Conservation (phyloP, 75 land plant species). For the Selaginella tamariscina region DNA sequence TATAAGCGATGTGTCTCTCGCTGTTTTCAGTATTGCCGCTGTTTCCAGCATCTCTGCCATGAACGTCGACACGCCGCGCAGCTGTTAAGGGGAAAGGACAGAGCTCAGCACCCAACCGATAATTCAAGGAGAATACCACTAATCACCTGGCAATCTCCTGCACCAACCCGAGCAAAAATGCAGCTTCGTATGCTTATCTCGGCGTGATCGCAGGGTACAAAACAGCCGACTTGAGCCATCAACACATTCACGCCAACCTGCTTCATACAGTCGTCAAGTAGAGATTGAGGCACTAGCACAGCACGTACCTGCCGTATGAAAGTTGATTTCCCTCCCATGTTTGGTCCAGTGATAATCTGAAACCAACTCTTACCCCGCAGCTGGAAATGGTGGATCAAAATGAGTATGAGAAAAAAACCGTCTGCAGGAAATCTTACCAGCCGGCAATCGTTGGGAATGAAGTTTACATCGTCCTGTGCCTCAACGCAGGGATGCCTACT, state of each 20-base stretch:
- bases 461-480: conserved; percentile 95
- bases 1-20: conserved; percentile 71
- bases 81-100: conserved; percentile 34
- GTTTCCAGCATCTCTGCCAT: conserved; percentile 99
- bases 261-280: too few species aligned
- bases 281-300: background rate
- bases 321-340: conserved; percentile 99
- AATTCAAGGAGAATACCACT: too few species aligned
- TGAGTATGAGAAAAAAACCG: conserved; percentile 7
- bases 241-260: conserved; percentile 96
- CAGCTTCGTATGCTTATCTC: conserved; percentile 81
- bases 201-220: conserved; percentile 95
- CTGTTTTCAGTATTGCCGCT: conserved; percentile 85
- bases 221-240: conserved; percentile 98
- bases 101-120: too few species aligned
- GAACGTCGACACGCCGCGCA: conserved; percentile 94
- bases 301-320: conserved; percentile 78
- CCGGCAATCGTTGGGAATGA: conserved; percentile 89
- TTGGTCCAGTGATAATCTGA: conserved; percentile 96
- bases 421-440: conserved; percentile 48
- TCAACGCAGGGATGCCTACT: conserved; percentile 98
- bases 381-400: too few species aligned
- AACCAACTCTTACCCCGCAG: conserved; percentile 92
- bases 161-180: conserved; percentile 99
- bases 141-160: conserved; percentile 88